Evolutionary conservation across 495 filamentous ascomycete genomes (phyloP).

Genomic region (Tuber indicum): DNA sequence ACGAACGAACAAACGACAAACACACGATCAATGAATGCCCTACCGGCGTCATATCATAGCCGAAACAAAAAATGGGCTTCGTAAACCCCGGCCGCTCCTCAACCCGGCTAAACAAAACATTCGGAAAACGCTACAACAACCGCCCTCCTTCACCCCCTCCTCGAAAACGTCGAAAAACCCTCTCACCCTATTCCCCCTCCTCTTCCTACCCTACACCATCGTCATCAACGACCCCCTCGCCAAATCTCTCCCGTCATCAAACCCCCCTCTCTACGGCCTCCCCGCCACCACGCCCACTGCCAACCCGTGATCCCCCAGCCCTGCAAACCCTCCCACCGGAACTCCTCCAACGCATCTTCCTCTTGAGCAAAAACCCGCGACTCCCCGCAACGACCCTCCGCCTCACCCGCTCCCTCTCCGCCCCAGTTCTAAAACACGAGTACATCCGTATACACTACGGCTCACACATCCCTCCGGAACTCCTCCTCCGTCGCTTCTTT

Average conservation of each 20-base stretch:
- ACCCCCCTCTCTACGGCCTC: constrained; percentile 6
- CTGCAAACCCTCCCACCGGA: constrained; percentile 23
- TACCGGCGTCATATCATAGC: neutral
- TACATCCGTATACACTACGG: neutral
- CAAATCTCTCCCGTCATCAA: constrained; percentile 3
- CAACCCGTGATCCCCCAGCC: neutral
- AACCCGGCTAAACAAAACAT: neutral
- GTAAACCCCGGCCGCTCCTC: constrained; percentile 19
- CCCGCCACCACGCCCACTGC: constrained; percentile 1
- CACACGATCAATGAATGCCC: neutral
- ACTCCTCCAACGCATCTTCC: constrained; percentile 20
- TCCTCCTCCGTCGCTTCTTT: constrained; percentile 18
- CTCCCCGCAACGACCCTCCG: constrained; percentile 7
- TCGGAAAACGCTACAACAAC: neutral
- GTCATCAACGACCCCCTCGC: neutral
- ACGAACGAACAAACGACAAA: neutral
- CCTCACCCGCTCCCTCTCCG: constrained; percentile 20
- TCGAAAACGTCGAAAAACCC: neutral
- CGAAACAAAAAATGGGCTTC: constrained; percentile 20
- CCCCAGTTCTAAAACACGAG: constrained; percentile 10
- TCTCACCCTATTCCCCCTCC: neutral
- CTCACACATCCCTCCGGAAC: neutral
- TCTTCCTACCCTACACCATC: neutral
- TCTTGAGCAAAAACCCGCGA: neutral
- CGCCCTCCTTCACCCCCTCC: neutral